These are phyloP conservation scores for Pythium sukuiense DNA, from an alignment of 352 stramenopile species.

Conservation along the genomic window DNA sequence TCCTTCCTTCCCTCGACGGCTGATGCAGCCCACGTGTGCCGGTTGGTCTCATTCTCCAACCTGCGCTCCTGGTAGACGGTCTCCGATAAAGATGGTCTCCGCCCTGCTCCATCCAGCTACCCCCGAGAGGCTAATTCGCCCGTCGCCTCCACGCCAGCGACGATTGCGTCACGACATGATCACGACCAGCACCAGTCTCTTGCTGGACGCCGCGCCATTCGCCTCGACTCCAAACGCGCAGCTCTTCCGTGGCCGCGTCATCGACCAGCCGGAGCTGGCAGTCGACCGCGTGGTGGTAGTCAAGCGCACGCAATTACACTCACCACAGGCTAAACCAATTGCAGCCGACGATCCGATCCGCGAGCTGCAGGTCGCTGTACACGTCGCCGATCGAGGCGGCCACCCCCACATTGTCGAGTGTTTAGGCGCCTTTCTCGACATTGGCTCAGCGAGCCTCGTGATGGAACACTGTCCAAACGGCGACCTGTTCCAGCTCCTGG, in stretches of 20 bases:
- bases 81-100: too few species aligned
- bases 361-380: conserved; percentile 17
- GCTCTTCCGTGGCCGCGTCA: conserved; percentile 14
- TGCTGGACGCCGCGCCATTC: conserved; percentile 16
- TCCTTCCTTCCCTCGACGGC: too few species aligned
- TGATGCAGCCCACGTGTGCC: too few species aligned
- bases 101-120: too few species aligned
- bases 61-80: too few species aligned
- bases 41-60: too few species aligned
- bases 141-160: neutral
- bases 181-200: conserved; percentile 2
- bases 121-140: neutral
- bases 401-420: conserved; percentile 25
- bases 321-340: conserved; percentile 4
- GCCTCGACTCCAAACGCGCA: conserved; percentile 16
- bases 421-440: conserved; percentile 26
- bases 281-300: conserved; percentile 31
- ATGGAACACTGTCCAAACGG: conserved; percentile 28
- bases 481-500: conserved; percentile 29
- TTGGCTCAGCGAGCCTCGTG: conserved; percentile 25
- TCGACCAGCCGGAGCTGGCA: neutral
- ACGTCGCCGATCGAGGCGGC: conserved; percentile 27
- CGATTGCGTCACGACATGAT: conserved; percentile 2
- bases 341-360: conserved; percentile 26
- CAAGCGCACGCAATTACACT: conserved; percentile 35